phyloP scores from a whole-genome alignment of 2,329 filamentous ascomycete species.

The Pseudogymnoascus sp. region DNA sequence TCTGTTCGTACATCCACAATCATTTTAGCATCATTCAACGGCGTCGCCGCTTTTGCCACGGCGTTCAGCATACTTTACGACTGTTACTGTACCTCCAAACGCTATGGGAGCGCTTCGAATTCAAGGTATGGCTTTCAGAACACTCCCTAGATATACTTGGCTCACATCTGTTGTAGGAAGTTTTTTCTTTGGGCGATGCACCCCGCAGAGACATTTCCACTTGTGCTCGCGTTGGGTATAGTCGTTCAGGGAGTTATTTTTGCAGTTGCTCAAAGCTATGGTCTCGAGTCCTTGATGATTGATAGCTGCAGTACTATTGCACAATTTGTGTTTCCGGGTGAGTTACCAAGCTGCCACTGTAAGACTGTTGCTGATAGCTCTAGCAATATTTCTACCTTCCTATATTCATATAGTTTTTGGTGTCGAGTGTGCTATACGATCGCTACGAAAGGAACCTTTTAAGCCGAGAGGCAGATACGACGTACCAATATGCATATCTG shows the following conservation, averaged over 20 bases:
- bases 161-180: constrained; percentile 20
- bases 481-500: constrained; percentile 47
- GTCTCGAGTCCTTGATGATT: constrained; percentile 43
- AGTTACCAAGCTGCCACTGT: constrained; percentile 14
- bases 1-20: constrained; percentile 55
- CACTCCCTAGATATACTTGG: neutral
- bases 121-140: constrained; percentile 33
- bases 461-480: constrained; percentile 52
- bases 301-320: constrained; percentile 46
- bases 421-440: constrained; percentile 51
- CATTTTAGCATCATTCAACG: constrained; percentile 54
- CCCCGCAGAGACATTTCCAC: constrained; percentile 39
- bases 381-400: constrained; percentile 60
- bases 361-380: constrained; percentile 23
- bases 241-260: constrained; percentile 51
- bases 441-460: constrained; percentile 48
- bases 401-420: constrained; percentile 60
- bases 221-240: constrained; percentile 50
- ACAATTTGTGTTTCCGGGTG: constrained; percentile 54
- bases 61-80: constrained; percentile 50
- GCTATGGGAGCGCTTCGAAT: constrained; percentile 27
- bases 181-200: constrained; percentile 29
- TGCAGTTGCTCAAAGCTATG: constrained; percentile 48
- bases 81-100: constrained; percentile 30
- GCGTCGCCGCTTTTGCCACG: constrained; percentile 48